These are phyloP conservation scores for Pleurostoma richardsiae DNA, from an alignment of 2,329 filamentous ascomycete species.

Conservation along the genomic window DNA sequence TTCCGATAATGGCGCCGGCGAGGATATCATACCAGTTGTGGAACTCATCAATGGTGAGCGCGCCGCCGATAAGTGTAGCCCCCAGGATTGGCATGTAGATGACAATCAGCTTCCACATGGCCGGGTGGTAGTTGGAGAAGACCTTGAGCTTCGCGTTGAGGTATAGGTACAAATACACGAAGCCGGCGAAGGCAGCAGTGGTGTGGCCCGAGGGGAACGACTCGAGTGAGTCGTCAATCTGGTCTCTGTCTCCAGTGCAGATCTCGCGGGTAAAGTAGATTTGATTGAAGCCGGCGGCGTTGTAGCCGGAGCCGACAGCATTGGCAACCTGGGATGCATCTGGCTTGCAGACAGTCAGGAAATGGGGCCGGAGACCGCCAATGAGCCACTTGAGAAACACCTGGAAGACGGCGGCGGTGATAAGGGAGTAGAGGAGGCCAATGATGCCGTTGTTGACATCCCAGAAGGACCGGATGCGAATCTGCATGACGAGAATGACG, in stretches of 20 bases:
- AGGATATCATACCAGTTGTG: constrained; percentile 75
- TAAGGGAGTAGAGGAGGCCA: constrained; percentile 65
- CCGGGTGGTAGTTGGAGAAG: constrained; percentile 65
- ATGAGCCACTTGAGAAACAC: constrained; percentile 74
- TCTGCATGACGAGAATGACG: constrained; percentile 60
- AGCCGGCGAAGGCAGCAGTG: constrained; percentile 67
- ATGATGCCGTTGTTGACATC: constrained; percentile 67
- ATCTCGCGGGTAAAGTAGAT: constrained; percentile 67
- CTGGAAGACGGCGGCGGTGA: constrained; percentile 69
- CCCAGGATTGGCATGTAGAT: constrained; percentile 63
- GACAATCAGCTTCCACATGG: constrained; percentile 67
- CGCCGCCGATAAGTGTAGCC: constrained; percentile 62
- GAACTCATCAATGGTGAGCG: constrained; percentile 66
- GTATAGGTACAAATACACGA: constrained; percentile 67
- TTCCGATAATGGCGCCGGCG: constrained; percentile 60
- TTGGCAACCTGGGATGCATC: constrained; percentile 35
- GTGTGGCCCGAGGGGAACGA: constrained; percentile 71
- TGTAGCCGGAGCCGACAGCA: constrained; percentile 35
- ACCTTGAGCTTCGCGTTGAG: constrained; percentile 77
- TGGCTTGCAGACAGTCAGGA: constrained; percentile 65
- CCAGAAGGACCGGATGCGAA: constrained; percentile 65
- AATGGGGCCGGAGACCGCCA: constrained; percentile 67
- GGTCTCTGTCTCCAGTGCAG: constrained; percentile 59
- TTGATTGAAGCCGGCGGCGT: constrained; percentile 36
- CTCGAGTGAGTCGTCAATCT: constrained; percentile 66